A percentile compares a stretch with the other conserved stretches of the same genome.
Conservation (phyloP, 345 rosid species). For the Mallotus nudiflorus region DNA sequence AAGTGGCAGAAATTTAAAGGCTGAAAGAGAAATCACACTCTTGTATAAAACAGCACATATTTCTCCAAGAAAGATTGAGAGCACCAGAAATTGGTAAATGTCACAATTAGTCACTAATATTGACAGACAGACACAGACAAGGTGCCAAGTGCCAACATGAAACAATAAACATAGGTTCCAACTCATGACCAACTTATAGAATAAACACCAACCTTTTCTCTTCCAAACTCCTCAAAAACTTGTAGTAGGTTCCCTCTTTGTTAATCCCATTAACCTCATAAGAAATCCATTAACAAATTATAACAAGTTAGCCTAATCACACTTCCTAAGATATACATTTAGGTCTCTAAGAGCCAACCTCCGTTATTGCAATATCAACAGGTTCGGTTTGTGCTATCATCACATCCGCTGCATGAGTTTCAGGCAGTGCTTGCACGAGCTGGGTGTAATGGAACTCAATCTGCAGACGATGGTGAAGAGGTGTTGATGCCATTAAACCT, state of each 20-base stretch:
- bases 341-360: constrained; percentile 27
- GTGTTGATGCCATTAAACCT: constrained; percentile 70
- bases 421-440: constrained; percentile 26
- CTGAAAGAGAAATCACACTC: neutral
- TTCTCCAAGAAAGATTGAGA: neutral
- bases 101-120: neutral
- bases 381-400: constrained; percentile 7
- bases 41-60: neutral
- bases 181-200: neutral
- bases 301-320: constrained; percentile 39
- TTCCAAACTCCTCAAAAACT: constrained; percentile 15
- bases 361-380: constrained; percentile 28
- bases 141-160: neutral
- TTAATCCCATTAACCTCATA: constrained; percentile 31
- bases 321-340: constrained; percentile 43
- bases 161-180: neutral
- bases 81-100: neutral
- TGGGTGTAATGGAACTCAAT: constrained; percentile 83
- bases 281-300: constrained; percentile 8
- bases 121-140: neutral
- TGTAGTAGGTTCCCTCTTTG: constrained; percentile 30
- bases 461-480: constrained; percentile 81
- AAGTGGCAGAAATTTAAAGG: neutral
- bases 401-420: constrained; percentile 25
- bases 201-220: constrained; percentile 20